Percentiles rank a stretch among this genome's conserved stretches.
These are phyloP conservation scores for Boletus nobilissimus DNA, from an alignment of 1,284 basidiomycete species.

Conservation along the genomic window DNA sequence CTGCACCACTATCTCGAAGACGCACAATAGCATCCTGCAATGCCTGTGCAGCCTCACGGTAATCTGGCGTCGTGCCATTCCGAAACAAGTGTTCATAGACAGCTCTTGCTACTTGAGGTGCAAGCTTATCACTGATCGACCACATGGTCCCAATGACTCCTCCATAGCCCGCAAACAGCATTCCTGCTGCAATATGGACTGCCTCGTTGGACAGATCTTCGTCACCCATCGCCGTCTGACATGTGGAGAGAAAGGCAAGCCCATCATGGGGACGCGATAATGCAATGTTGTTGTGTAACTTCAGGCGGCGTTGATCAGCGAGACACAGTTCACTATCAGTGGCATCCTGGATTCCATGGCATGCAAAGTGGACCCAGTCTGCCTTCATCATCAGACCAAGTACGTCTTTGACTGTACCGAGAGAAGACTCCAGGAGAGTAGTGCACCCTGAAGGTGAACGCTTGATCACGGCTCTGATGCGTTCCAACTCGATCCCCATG, in stretches of 20 bases:
- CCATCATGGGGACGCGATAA: neutral
- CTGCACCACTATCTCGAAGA: neutral
- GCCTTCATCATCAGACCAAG: neutral
- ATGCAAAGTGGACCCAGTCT: neutral
- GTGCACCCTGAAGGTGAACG: neutral
- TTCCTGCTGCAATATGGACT: neutral
- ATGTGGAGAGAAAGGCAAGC: neutral
- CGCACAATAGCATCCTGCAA: neutral
- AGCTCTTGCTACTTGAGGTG: constrained; percentile 5
- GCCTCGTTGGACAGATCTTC: neutral
- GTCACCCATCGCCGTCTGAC: neutral
- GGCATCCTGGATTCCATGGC: neutral
- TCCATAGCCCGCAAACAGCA: neutral
- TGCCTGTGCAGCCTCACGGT: neutral
- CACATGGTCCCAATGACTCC: constrained; percentile 20
- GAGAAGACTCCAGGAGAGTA: too few species aligned
- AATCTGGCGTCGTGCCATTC: neutral
- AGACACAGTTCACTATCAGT: neutral
- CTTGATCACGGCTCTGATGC: too few species aligned
- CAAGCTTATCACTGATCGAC: constrained; percentile 14
- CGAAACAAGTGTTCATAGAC: constrained; percentile 17
- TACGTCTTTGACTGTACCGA: neutral
- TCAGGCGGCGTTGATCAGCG: neutral
- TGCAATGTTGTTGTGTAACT: neutral
- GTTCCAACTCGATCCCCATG: too few species aligned